Evolutionary conservation across 768 basidiomycete species (phyloP).

Genomic region (Boletales sp.): DNA sequence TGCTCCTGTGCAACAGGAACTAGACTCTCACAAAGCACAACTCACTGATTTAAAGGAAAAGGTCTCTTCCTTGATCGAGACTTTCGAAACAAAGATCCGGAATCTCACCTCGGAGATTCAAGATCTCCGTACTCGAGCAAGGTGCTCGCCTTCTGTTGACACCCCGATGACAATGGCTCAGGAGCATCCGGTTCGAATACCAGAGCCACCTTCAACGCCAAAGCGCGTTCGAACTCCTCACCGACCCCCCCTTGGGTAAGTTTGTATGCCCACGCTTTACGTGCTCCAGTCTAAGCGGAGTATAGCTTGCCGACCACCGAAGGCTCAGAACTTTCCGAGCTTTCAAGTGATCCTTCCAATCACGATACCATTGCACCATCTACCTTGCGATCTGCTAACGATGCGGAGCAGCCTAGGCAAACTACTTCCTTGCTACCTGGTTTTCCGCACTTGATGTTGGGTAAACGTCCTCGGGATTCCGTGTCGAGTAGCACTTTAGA

Average conservation of each 20-base stretch:
- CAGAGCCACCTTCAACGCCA: conserved; percentile 31
- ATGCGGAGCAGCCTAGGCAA: conserved; percentile 11
- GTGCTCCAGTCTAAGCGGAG: conserved; percentile 10
- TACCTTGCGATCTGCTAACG: conserved; percentile 6
- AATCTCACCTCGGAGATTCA: conserved; percentile 35
- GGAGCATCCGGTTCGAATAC: conserved; percentile 21
- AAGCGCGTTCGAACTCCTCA: conserved; percentile 33
- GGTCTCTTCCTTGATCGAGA: conserved; percentile 25
- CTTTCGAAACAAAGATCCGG: conserved; percentile 37
- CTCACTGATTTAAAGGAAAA: conserved; percentile 34
- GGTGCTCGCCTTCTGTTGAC: conserved; percentile 7
- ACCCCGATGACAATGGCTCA: conserved; percentile 6
- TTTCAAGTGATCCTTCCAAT: conserved; percentile 20
- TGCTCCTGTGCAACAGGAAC: conserved; percentile 49
- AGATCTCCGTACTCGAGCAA: conserved; percentile 22
- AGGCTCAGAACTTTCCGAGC: conserved; percentile 15
- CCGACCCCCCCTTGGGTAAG: conserved; percentile 23
- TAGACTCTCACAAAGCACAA: conserved; percentile 45
- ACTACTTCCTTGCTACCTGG: conserved; percentile 30
- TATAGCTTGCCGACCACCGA: conserved; percentile 20
- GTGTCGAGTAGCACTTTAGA: conserved; percentile 40
- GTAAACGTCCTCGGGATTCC: conserved; percentile 63
- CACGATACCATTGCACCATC: conserved; percentile 11
- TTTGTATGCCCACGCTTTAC: background rate
- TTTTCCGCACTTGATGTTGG: conserved; percentile 47